Evolutionary conservation across 2,329 filamentous ascomycete genomes (phyloP), one percentile per base, ranked within the genome.

Genomic region (Coniochaeta hoffmannii): DNA sequence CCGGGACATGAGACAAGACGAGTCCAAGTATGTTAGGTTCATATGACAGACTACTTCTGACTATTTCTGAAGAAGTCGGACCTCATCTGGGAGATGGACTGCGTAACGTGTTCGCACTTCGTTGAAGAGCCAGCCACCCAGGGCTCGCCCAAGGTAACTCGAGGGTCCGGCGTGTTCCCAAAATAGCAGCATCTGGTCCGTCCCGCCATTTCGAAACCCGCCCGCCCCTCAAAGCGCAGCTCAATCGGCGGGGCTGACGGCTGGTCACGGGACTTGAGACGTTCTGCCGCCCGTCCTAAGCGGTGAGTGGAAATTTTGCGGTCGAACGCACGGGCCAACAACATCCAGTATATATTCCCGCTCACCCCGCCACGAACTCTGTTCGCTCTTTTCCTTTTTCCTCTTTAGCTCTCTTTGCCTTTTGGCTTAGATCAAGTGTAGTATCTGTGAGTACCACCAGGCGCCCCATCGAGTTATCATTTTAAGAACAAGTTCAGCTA

Each of bases 381-480:
- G 15, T 53, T n/a, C 22, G n/a, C 57, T 38, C 58, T 71, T 72
- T 75, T 71, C 73, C 74, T 74, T 72, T 76, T 79, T 78, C 73
- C 73, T 76, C 74, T 66, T 72, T 63, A 78, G 74, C 75, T 77
- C 74, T 76, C 75, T 78, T 78, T 77, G 74, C 72, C 72, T 71
- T 79, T 79, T 83, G 80, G 83, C 83, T 89, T 88, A 90, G 87
- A 90, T 90, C 87, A 90, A 89, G 86, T 90, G 86, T 90, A 90
- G 87, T 90, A 90, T 89, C 87, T 90, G 87, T 91, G 92, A 88
- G 91, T 90, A 88, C 90, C n/a, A n/a, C n/a, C n/a, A n/a, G n/a
- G n/a, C n/a, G n/a, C n/a, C n/a, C n/a, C n/a, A n/a, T n/a, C n/a
- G n/a, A n/a, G n/a, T n/a, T n/a, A n/a, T n/a, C n/a, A n/a, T n/a